These are phyloP conservation scores for Exophiala oligosperma DNA, from an alignment of 2,329 filamentous ascomycete genomes.

Conservation along the genomic window DNA sequence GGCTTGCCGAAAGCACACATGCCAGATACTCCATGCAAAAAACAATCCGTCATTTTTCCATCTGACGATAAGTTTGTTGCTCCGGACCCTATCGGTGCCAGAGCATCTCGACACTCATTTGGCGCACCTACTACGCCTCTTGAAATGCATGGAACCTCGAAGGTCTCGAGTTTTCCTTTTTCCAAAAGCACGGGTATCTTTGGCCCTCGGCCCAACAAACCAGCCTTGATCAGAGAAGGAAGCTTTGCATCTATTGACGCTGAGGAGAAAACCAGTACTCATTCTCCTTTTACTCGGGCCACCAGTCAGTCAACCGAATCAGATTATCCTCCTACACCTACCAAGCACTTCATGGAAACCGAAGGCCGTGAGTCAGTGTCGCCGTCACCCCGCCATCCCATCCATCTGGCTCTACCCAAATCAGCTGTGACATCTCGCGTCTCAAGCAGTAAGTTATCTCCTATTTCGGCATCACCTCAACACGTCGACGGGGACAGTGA, in stretches of 20 bases:
- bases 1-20: constrained; percentile 65
- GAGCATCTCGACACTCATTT: constrained; percentile 70
- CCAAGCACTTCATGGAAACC: constrained; percentile 58
- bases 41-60: constrained; percentile 69
- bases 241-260: constrained; percentile 82
- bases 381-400: constrained; percentile 27
- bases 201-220: constrained; percentile 54
- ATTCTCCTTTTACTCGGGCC: constrained; percentile 55
- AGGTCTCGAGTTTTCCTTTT: constrained; percentile 68
- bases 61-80: constrained; percentile 57
- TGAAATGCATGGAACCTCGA: constrained; percentile 59
- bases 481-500: constrained; percentile 36
- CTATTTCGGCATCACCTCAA: constrained; percentile 31
- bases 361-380: constrained; percentile 24
- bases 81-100: constrained; percentile 63
- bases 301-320: constrained; percentile 63
- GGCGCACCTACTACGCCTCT: constrained; percentile 81
- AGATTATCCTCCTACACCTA: constrained; percentile 90
- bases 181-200: constrained; percentile 63
- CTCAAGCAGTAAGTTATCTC: constrained; percentile 40
- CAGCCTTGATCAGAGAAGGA: constrained; percentile 54
- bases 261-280: constrained; percentile 65
- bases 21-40: constrained; percentile 96
- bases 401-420: constrained; percentile 23
- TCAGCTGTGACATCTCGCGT: constrained; percentile 18